Base-by-base conservation (phyloP, 1,284 basidiomycete species). In the Phlebopus sp. region DNA sequence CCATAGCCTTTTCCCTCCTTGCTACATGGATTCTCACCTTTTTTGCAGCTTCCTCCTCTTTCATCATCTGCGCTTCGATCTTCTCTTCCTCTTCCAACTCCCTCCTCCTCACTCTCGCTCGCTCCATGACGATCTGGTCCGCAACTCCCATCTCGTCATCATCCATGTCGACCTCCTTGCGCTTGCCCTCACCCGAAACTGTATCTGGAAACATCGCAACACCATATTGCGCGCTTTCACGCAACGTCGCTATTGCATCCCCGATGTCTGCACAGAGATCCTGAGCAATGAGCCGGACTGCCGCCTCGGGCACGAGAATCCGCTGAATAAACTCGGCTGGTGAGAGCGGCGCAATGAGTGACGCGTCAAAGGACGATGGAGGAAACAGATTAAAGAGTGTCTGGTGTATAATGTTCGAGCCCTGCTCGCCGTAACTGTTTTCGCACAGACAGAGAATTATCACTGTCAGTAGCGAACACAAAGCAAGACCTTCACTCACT, bases 321-420 rank as follows among this genome's bases (percentile, higher is more conserved):
- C 78, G 78, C 44, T 85, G 81, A 21, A 87, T 75, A 56, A 91
- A 91, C 45, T 89, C 82, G 15, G 78, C 74, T 0, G 81, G 76
- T 4, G 81, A 78, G 25, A 91, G 73, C 1, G 88, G 88, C 0
- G 72, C 67, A 31, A 82, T 77, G 13, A 71, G 60, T 15, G 68
- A 62, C 0, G 77, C 67, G 48, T 82, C 70, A 44, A 88, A 76
- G 0, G 72, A 69, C 3, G 73, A 63, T 0, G 77, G 81, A 5
- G 88, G 86, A 53, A 90, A 91, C 50, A 90, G 71, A 57, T 82
- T 76, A 59, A 82, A 84, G 5, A 91, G 72, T 0, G 83, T 84
- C 56, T 89, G 86, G 46, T 84, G 78, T 48, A 91, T 85, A 55
- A 90, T 84, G 17, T 86, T 71, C 1, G 82, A 84, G 7, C 88